Evolutionary conservation across 116 monocot species (phyloP).

Genomic region (Dioscorea cayenensis): DNA sequence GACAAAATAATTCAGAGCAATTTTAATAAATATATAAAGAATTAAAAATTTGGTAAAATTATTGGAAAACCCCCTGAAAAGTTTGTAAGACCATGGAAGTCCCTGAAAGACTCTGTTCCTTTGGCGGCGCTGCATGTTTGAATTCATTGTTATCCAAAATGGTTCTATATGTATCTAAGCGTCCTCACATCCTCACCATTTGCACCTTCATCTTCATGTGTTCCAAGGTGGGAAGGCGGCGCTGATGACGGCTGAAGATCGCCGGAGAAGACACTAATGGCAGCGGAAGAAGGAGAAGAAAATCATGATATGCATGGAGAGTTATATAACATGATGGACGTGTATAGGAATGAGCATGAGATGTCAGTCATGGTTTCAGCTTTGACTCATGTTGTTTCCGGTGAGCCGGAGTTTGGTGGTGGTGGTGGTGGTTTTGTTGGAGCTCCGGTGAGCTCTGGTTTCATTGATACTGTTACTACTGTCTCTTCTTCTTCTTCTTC

Average conservation of each 20-base stretch:
- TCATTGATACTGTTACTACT: not conserved
- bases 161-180: not conserved
- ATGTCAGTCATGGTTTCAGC: conserved; percentile 47
- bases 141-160: not conserved
- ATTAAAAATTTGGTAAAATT: too few relatives aligned
- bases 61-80: too few relatives aligned
- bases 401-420: conserved; percentile 2
- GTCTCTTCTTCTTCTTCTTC: not conserved
- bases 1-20: too few relatives aligned
- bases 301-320: not conserved
- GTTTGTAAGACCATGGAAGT: too few relatives aligned
- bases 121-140: not conserved
- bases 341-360: conserved; percentile 25
- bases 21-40: too few relatives aligned
- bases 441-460: not conserved
- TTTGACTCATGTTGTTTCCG: not conserved
- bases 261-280: not conserved
- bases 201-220: conserved; percentile 2
- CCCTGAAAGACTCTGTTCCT: not conserved
- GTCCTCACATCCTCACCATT: not conserved
- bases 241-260: conserved; percentile 2
- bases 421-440: not conserved
- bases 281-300: not conserved
- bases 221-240: conserved; percentile 16
- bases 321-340: conserved; percentile 5